phyloP scores from a whole-genome alignment of 352 stramenopile species.

The Pythium dissimile region DNA sequence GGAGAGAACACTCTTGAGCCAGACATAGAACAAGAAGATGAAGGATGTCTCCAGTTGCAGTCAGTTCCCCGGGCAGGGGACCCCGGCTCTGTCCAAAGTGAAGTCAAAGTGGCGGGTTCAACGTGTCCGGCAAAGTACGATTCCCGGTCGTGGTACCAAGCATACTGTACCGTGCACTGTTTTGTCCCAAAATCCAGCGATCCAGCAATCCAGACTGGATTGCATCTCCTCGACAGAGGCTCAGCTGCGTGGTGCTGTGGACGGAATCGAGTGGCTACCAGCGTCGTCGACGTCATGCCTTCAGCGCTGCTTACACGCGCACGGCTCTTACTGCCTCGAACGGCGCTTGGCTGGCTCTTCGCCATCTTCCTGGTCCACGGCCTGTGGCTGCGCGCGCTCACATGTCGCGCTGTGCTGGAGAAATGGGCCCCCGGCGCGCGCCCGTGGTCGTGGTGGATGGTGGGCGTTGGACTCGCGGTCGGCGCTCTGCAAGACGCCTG shows the following conservation, averaged over 20 bases:
- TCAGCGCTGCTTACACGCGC: neutral
- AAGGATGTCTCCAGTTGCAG: neutral
- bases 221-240: neutral
- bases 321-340: constrained; percentile 1
- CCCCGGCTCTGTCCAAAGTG: constrained; percentile 16
- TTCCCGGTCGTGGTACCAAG: too few species aligned
- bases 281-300: too few species aligned
- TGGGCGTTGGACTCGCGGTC: constrained; percentile 31
- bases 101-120: constrained; percentile 1
- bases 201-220: too few species aligned
- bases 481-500: constrained; percentile 49
- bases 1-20: neutral
- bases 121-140: constrained; percentile 5
- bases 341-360: constrained; percentile 8
- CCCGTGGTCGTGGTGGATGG: constrained; percentile 35
- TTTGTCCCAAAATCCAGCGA: too few species aligned
- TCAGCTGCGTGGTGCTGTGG: neutral
- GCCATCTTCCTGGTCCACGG: constrained; percentile 33
- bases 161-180: too few species aligned
- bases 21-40: constrained; percentile 1
- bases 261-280: neutral
- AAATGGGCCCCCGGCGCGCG: constrained; percentile 63
- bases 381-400: constrained; percentile 26
- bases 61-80: too few species aligned
- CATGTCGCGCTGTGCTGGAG: constrained; percentile 24